Base-by-base conservation (phyloP, 352 stramenopile species). In the Blastocystis sp. region DNA sequence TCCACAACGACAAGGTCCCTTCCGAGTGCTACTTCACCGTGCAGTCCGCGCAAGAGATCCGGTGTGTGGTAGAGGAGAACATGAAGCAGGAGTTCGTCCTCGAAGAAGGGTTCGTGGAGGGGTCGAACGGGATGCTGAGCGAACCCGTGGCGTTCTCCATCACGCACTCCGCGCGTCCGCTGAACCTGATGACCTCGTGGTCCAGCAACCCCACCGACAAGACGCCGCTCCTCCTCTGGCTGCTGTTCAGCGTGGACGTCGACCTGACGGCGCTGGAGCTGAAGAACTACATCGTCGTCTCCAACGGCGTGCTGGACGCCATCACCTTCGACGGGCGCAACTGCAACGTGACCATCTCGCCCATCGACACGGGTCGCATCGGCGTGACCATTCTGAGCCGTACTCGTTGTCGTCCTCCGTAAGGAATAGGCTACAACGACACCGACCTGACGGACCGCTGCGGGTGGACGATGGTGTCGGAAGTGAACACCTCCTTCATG, bases 261-360 rank as follows among this genome's bases (percentile, higher is more conserved):
- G 50, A 13, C 21, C 31, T 62, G 51, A 29, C 12, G 21, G 41
- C n/a, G 31, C 21, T 35, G 26, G 41, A 41, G 29, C 16, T 85
- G 29, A 21, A 41, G 29, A 41, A 67, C 19, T 85, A n/a, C 31
- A 6, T 85, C 26, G 13, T 9, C 2, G 31, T 85, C 24, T 31
- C 55, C 4, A 85, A 85, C n/a, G 74, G 26, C 24, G 60, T 85
- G n/a, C 16, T 85, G 3, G 13, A 66, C 19, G n/a, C 29, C 4
- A 1, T 85, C 3, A 33, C 26, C 10, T 31, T 51, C 31, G 3
- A 67, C 1, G 60, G 55, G 3, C 24, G 24, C 45, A 16, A 33
- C 2, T 29, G 66, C 37, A 29, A 24, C 1, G 29, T 77, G 13
- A 55, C 21, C 10, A 6, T 77, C 3, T 55, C n/a, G 37, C 66